Conservation (phyloP, 805 yeast species). For the Myxozyma mucilagina region DNA sequence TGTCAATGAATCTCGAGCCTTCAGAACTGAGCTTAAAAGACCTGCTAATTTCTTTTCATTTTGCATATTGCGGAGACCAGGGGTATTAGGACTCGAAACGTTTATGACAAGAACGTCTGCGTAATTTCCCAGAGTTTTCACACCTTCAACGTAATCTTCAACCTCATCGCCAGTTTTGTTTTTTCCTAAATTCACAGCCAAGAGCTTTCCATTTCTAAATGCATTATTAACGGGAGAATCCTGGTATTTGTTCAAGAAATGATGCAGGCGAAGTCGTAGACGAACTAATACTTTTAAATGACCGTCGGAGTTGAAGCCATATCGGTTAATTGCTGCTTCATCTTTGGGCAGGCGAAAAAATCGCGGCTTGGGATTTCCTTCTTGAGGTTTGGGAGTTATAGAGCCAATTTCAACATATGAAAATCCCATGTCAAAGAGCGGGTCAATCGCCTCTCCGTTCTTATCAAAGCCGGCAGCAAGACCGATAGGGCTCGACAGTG, state of each 20-base stretch:
- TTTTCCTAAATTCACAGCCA: slow-evolving; percentile 87
- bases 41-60: slow-evolving; percentile 68
- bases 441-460: slow-evolving; percentile 86
- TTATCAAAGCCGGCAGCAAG: slow-evolving; percentile 96
- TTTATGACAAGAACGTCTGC: slow-evolving; percentile 91
- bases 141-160: slow-evolving; percentile 82
- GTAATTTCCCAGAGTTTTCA: slow-evolving; percentile 70
- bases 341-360: slow-evolving; percentile 83
- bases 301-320: slow-evolving; percentile 92
- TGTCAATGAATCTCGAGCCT: slow-evolving; percentile 59
- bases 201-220: slow-evolving; percentile 60
- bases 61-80: slow-evolving; percentile 88
- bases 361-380: slow-evolving; percentile 92
- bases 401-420: slow-evolving; percentile 92
- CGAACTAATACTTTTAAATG: slow-evolving; percentile 70
- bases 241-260: slow-evolving; percentile 24
- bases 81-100: slow-evolving; percentile 95
- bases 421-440: slow-evolving; percentile 75
- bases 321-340: slow-evolving; percentile 88
- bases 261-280: slow-evolving; percentile 60
- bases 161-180: slow-evolving; percentile 91
- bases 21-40: slow-evolving; percentile 60
- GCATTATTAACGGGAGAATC: slow-evolving; percentile 42
- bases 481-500: slow-evolving; percentile 76
- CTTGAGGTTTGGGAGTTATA: slow-evolving; percentile 88